A percentile compares a stretch with the other conserved stretches of the same genome.
These are phyloP conservation scores for Verbascum thapsus DNA, from an alignment of 257 asterid species.

Conservation along the genomic window DNA sequence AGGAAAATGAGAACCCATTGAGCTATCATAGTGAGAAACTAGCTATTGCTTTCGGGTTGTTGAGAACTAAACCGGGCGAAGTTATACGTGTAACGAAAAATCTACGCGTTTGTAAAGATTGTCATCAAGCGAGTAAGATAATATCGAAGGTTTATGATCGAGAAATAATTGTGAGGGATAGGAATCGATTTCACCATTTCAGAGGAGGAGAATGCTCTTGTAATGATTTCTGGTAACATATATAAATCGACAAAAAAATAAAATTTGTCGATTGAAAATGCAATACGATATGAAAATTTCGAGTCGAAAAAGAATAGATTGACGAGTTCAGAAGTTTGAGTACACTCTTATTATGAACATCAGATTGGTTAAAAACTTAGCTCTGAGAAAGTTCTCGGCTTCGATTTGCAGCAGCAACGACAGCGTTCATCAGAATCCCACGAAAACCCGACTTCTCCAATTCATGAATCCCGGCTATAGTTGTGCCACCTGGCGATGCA, in stretches of 20 bases:
- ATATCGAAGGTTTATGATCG: conserved; percentile 60
- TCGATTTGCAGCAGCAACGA: conserved; percentile 93
- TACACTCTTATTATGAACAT: too few species aligned
- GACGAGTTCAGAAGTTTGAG: too few species aligned
- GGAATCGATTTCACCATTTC: conserved; percentile 80
- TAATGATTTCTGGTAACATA: conserved; percentile 69
- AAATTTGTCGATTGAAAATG: too few species aligned
- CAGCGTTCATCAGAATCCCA: conserved; percentile 85
- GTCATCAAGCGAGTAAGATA: conserved; percentile 72
- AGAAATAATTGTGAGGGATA: conserved; percentile 74
- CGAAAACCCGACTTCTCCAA: conserved; percentile 89
- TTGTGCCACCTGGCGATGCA: conserved; percentile 91
- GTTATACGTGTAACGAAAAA: conserved; percentile 75
- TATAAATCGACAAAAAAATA: background rate
- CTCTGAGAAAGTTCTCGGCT: conserved; percentile 69
- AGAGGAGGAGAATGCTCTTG: conserved; percentile 74
- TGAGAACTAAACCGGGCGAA: conserved; percentile 62
- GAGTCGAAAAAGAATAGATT: too few species aligned
- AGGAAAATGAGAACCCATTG: conserved; percentile 70
- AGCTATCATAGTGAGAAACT: conserved; percentile 76
- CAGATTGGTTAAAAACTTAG: conserved; percentile 22
- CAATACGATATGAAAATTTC: too few species aligned
- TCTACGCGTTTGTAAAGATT: conserved; percentile 74
- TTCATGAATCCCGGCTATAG: conserved; percentile 90
- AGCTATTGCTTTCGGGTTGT: conserved; percentile 78